A percentile compares a stretch with the other conserved stretches of the same genome.
Evolutionary conservation across 371 early-diverging fungal species (phyloP).

Genomic region (Mortierella sp.): DNA sequence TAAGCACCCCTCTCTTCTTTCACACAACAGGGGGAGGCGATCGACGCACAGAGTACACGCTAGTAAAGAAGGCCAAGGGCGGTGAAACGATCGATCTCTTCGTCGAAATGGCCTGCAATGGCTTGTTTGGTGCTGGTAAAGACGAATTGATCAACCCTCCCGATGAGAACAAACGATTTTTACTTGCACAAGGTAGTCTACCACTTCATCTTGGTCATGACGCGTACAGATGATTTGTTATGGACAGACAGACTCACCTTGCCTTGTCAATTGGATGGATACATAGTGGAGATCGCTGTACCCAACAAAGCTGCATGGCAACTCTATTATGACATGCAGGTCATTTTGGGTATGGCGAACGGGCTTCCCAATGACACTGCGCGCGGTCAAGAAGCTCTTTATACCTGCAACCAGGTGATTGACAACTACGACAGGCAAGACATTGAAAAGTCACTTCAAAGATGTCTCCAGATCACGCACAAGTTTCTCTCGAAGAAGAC

Average conservation of each 20-base stretch:
- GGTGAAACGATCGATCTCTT: constrained; percentile 78
- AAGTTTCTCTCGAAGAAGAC: constrained; percentile 71
- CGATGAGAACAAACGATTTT: constrained; percentile 66
- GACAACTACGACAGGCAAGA: constrained; percentile 74
- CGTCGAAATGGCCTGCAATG: constrained; percentile 94
- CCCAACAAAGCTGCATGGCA: constrained; percentile 72
- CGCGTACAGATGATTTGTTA: neutral
- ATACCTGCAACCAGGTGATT: constrained; percentile 81
- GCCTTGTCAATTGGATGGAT: constrained; percentile 21
- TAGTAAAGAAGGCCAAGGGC: constrained; percentile 70
- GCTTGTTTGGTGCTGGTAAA: constrained; percentile 87
- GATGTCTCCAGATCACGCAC: constrained; percentile 65
- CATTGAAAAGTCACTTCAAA: constrained; percentile 58
- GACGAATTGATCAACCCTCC: constrained; percentile 74
- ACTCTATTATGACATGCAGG: constrained; percentile 81
- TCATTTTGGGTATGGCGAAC: constrained; percentile 81
- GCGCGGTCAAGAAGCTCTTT: constrained; percentile 82
- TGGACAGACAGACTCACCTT: neutral
- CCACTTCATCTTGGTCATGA: neutral
- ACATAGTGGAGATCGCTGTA: constrained; percentile 75
- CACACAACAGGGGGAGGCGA: constrained; percentile 68
- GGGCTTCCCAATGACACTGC: constrained; percentile 76
- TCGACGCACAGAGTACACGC: constrained; percentile 79
- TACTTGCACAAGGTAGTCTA: constrained; percentile 30
- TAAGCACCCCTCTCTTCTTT: too few species aligned